Percentiles rank a stretch among this genome's conserved stretches.
phyloP scores from a whole-genome alignment of 2,329 filamentous ascomycete genomes.

The Neonectria hederae region DNA sequence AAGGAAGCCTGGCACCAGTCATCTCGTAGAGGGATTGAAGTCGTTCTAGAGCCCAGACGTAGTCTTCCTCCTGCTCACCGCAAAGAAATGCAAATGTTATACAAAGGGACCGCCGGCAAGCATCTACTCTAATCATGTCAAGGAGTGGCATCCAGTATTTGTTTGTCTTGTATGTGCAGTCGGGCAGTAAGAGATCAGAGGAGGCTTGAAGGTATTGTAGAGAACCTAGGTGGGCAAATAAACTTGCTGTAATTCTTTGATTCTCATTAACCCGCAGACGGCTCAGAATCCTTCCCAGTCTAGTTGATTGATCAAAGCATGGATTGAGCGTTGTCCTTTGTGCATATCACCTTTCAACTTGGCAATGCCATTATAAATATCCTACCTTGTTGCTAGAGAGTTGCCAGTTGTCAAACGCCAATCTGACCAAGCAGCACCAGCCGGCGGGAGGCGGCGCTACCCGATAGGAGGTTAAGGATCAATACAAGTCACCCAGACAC shows the following conservation, averaged over 20 bases:
- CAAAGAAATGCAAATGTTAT: conserved; percentile 23
- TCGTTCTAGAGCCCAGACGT: not conserved
- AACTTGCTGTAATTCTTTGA: conserved; percentile 27
- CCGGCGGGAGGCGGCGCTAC: too few relatives aligned
- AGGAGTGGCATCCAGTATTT: conserved; percentile 17
- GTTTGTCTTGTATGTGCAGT: conserved; percentile 27
- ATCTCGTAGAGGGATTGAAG: too few relatives aligned
- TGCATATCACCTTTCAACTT: conserved; percentile 20
- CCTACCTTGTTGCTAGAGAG: conserved; percentile 28
- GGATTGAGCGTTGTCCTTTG: conserved; percentile 9
- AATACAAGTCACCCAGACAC: too few relatives aligned
- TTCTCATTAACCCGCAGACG: conserved; percentile 26
- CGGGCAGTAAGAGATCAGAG: conserved; percentile 25
- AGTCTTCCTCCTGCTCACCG: too few relatives aligned
- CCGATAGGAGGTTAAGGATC: too few relatives aligned
- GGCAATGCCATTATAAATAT: conserved; percentile 37
- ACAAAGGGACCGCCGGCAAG: conserved; percentile 27
- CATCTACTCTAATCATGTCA: conserved; percentile 10
- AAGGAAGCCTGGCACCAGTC: too few relatives aligned
- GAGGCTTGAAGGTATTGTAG: conserved; percentile 30
- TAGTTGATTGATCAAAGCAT: conserved; percentile 34
- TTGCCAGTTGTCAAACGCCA: too few relatives aligned
- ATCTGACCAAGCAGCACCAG: too few relatives aligned
- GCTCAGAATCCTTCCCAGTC: conserved; percentile 32
- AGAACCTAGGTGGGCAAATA: conserved; percentile 36